Conservation (phyloP, 306 rosid genomes). For the Prunus mongolica region DNA sequence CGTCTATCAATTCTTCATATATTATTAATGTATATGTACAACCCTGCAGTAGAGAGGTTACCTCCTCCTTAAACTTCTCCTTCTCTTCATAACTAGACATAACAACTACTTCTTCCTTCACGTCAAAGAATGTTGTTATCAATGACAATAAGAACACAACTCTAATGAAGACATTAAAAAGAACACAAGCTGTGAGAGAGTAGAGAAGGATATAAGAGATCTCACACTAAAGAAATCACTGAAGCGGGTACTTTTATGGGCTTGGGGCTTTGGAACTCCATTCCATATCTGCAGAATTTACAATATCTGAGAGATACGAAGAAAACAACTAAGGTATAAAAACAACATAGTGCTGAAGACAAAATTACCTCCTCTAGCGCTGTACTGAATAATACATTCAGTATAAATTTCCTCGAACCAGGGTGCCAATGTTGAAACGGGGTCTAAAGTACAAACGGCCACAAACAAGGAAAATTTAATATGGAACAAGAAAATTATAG, state of each 20-base stretch:
- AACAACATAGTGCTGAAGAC: neutral
- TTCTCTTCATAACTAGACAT: conserved; percentile 86
- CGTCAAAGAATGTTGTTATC: conserved; percentile 16
- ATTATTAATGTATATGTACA: neutral
- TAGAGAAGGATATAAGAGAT: neutral
- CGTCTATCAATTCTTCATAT: neutral
- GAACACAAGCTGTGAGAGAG: neutral
- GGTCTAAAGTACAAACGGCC: conserved; percentile 41
- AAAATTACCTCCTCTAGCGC: conserved; percentile 42
- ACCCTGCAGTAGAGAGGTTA: conserved; percentile 22
- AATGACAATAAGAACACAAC: neutral
- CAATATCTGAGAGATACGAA: conserved; percentile 12
- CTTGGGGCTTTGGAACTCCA: conserved; percentile 64
- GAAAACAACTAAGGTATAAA: neutral
- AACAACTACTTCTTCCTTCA: conserved; percentile 87
- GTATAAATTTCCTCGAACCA: conserved; percentile 66
- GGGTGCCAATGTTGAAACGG: conserved; percentile 63
- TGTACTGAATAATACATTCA: neutral
- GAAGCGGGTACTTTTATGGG: conserved; percentile 62
- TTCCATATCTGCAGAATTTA: conserved; percentile 77
- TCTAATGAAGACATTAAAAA: neutral
- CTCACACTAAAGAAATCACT: conserved; percentile 84
- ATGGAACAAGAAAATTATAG: neutral
- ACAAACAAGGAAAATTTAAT: conserved; percentile 12
- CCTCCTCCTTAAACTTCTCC: conserved; percentile 87